These are phyloP conservation scores for Pichia manshurica DNA, from an alignment of 805 yeast species.

Conservation along the genomic window DNA sequence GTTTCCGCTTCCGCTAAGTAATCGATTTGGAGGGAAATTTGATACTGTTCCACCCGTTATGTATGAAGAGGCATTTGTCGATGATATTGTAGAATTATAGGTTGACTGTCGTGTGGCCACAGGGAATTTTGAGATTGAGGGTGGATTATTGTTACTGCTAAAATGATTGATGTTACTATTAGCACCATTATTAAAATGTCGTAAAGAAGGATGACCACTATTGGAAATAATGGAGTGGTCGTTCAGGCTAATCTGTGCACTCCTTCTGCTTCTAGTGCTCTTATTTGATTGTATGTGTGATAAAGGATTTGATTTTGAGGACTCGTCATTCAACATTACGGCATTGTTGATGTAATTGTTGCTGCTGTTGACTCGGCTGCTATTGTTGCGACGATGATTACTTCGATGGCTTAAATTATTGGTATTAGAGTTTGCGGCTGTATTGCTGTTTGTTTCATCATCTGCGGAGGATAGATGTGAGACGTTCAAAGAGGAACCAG, in stretches of 20 bases:
- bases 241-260: neutral
- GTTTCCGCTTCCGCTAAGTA: conserved; percentile 4
- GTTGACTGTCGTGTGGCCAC: conserved; percentile 1
- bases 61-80: neutral
- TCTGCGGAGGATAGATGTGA: neutral
- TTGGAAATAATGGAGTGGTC: neutral
- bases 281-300: neutral
- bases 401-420: neutral
- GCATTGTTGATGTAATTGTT: neutral
- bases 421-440: neutral
- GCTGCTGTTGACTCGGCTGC: neutral
- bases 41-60: conserved; percentile 1
- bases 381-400: too few species aligned
- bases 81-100: neutral
- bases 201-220: neutral
- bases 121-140: neutral
- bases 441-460: neutral
- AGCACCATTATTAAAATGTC: too few species aligned
- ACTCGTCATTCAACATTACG: neutral
- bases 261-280: neutral
- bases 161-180: too few species aligned
- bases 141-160: neutral
- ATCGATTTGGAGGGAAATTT: neutral
- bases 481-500: neutral
- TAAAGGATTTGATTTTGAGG: neutral